These are phyloP conservation scores for Singerocomus rubriflavus DNA, from an alignment of 1,284 basidiomycete genomes.

Conservation along the genomic window DNA sequence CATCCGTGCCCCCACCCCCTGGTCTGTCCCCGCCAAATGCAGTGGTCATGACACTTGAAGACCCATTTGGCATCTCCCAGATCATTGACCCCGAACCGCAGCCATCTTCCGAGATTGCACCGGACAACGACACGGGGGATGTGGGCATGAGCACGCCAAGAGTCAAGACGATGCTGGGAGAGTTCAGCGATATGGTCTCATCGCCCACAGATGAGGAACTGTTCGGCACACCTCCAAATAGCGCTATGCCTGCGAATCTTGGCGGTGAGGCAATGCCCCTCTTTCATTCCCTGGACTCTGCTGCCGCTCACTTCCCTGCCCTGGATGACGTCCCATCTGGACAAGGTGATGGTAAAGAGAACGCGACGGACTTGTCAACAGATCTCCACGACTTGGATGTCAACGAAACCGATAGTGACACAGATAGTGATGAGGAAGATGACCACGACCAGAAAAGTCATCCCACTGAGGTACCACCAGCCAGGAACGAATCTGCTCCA, in stretches of 20 bases:
- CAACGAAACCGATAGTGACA: constrained; percentile 53
- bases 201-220: constrained; percentile 47
- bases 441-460: constrained; percentile 28
- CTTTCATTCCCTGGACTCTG: constrained; percentile 32
- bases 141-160: constrained; percentile 24
- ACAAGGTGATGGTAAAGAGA: constrained; percentile 33
- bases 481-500: constrained; percentile 20
- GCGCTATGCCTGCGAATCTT: constrained; percentile 33
- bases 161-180: constrained; percentile 8
- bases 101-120: constrained; percentile 20
- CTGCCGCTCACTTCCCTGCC: constrained; percentile 42
- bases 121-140: constrained; percentile 26
- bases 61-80: constrained; percentile 62
- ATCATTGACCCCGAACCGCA: constrained; percentile 33
- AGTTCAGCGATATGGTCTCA: constrained; percentile 22
- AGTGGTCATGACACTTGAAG: constrained; percentile 30
- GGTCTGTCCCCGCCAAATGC: constrained; percentile 18
- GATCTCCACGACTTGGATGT: constrained; percentile 64
- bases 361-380: constrained; percentile 50
- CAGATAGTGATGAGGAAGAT: constrained; percentile 49
- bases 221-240: constrained; percentile 60
- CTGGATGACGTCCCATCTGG: constrained; percentile 38
- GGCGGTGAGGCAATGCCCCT: constrained; percentile 19
- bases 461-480: constrained; percentile 23
- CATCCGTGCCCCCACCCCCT: constrained; percentile 34